Base-by-base conservation (phyloP, 1,284 basidiomycete genomes). In the Puccinia hordei region DNA sequence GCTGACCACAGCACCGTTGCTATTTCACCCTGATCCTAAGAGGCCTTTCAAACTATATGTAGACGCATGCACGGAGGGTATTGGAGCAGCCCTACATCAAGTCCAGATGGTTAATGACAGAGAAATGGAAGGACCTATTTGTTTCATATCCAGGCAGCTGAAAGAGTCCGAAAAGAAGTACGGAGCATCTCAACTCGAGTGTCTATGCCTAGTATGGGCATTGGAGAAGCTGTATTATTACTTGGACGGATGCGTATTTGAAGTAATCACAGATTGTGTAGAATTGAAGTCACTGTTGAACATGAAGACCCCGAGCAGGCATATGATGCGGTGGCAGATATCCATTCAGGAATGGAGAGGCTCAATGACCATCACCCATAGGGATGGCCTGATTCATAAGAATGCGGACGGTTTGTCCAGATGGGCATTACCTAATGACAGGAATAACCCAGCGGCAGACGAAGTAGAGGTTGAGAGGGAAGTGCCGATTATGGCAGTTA, bases 31-130 rank as follows among this genome's bases (percentile, higher is more conserved):
- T 5, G 30, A 65, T 41, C 33, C 61, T 27, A 35, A 35, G 1
- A 65, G 17, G 38, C 61, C 61, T 38, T 65, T 35, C 22, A 65
- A 65, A 27, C 61, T 65, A 38, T 65, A 65, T 27, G 61, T 65
- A 15, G 61, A 65, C 38, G 61, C 30, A 5, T 35, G 61, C 17
- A 65, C 38, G 61, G 33, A 65, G 6, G 61, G 38, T 3, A 35
- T 65, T 2, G 61, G 61, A 38, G 61, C 61, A 19, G 61, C 61
- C 27, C 22, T 65, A 41, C 61, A 65, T 27, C 57, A 61, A 61
- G n/a, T 61, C 4, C 57, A 61, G n/a, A n/a, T n/a, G n/a, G n/a
- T n/a, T n/a, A n/a, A n/a, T 5, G 61, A 65, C 22, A 2, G 17
- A 8, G 33, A 65, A 15, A 19, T 35, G 15, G 61, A 65, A 38